A percentile compares a stretch with the other conserved stretches of the same genome.
Evolutionary conservation across 78 protist genomes (phyloP).

Genomic region (Emiliania huxleyi): DNA sequence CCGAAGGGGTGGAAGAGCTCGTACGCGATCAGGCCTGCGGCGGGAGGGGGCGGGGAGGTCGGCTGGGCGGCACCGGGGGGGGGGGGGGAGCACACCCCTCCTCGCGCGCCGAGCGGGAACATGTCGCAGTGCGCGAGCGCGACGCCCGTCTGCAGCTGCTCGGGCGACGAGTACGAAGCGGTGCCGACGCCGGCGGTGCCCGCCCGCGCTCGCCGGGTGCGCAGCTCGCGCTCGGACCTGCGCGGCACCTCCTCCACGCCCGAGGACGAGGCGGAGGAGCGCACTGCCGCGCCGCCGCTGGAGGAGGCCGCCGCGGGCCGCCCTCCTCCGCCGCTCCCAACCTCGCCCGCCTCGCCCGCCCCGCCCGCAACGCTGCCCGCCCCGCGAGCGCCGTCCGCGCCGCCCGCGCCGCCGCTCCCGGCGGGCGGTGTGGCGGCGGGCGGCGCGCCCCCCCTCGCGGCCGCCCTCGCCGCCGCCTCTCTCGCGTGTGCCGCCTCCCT

Average conservation of each 20-base stretch:
- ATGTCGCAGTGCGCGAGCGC: not conserved
- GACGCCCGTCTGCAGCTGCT: not conserved
- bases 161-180: not conserved
- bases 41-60: not conserved
- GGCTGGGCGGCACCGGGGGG: no score
- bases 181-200: not conserved
- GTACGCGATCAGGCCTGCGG: not conserved
- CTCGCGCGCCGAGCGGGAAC: not conserved
- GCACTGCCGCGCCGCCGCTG: no score
- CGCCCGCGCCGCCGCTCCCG: not conserved
- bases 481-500: no score
- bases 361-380: not conserved
- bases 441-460: no score
- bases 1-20: not conserved
- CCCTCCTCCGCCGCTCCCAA: no score
- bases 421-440: no score
- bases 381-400: not conserved
- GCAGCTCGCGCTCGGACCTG: not conserved
- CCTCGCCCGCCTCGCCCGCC: not conserved
- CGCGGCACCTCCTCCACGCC: not conserved
- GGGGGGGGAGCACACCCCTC: no score
- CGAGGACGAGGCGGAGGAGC: not conserved
- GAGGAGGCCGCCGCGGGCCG: no score
- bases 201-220: no score
- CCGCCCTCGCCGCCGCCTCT: no score